phyloP scores from a whole-genome alignment of 2,329 filamentous ascomycete genomes.

The Lasiodiplodia gonubiensis region DNA sequence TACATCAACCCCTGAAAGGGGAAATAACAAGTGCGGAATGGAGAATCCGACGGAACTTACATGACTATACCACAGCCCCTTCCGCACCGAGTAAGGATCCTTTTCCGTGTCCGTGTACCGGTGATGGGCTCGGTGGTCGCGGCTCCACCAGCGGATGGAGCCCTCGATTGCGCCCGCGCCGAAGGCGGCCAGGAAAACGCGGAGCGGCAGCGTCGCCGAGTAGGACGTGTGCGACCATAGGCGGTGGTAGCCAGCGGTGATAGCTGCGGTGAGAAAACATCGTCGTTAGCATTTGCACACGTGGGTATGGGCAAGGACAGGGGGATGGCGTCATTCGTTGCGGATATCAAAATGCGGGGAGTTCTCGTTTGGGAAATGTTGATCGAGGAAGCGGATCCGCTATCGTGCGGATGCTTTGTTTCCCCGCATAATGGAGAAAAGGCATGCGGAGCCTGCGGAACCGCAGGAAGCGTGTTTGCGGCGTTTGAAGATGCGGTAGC shows the following conservation, averaged over 20 bases:
- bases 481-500: conserved; percentile 1
- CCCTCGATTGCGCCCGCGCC: conserved; percentile 85
- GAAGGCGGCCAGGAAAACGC: conserved; percentile 80
- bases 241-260: conserved; percentile 70
- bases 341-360: background rate
- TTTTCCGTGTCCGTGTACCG: conserved; percentile 92
- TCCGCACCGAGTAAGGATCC: conserved; percentile 89
- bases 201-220: conserved; percentile 75
- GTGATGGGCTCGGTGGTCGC: conserved; percentile 86
- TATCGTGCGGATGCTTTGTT: background rate
- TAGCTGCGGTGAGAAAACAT: background rate
- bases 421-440: background rate
- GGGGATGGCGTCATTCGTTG: background rate
- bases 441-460: background rate
- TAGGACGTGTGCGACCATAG: conserved; percentile 88
- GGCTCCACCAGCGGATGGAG: conserved; percentile 87
- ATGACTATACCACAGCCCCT: conserved; percentile 64
- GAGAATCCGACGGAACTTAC: background rate
- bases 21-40: background rate
- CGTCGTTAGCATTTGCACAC: conserved; percentile 5
- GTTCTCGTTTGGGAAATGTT: background rate
- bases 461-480: background rate
- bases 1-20: background rate
- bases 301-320: background rate
- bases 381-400: background rate